Evolutionary conservation across 768 basidiomycete genomes (phyloP), one percentile per base, ranked within the genome.

Genomic region (Amanita pseudoporphyria): DNA sequence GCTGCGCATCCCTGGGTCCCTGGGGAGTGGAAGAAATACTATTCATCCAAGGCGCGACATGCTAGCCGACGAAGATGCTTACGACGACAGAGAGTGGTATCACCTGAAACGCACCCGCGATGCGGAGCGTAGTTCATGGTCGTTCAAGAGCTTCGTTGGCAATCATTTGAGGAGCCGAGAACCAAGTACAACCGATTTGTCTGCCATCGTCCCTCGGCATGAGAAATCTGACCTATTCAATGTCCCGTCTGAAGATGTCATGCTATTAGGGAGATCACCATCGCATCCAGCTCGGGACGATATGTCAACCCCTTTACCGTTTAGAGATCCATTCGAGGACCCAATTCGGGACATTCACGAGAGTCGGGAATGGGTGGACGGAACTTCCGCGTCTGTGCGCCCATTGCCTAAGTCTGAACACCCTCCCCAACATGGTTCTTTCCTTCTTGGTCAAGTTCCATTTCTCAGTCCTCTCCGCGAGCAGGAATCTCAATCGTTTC

Each of bases 11-110:
- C 31, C 31, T 6, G 21, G 28, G 18, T 18, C 32, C 21, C 13
- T n/a, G 32, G 21, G 19, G 6, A 38, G 12, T 24, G 28, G 47
- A 7, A 18, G 22, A n/a, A 19, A 31, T 5, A 21, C 1, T 36
- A 31, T 53, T n/a, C 52, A 48, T 45, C 54, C 57, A 69, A 71
- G 86, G 26, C 71, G 74, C 26, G 84, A 89, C 59, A 87, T 89
- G 76, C 73, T 88, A 30, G 84, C 79, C 3, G 85, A 90, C 48
- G 87, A 88, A 62, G 87, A 88, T 56, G 69, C 72, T 2, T 69
- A 71, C 7, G 73, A 84, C 54, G 64, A 84, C 54, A 63, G 65
- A 12, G 64, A 65, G 18, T 69, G 68, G 65, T 70, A 68, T 38
- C 62, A 64, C 51, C 53, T 58, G 6, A 57, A 60, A 33, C 57